Evolutionary conservation across 768 basidiomycete genomes (phyloP).

Genomic region (Strobilomyces dryophilus): DNA sequence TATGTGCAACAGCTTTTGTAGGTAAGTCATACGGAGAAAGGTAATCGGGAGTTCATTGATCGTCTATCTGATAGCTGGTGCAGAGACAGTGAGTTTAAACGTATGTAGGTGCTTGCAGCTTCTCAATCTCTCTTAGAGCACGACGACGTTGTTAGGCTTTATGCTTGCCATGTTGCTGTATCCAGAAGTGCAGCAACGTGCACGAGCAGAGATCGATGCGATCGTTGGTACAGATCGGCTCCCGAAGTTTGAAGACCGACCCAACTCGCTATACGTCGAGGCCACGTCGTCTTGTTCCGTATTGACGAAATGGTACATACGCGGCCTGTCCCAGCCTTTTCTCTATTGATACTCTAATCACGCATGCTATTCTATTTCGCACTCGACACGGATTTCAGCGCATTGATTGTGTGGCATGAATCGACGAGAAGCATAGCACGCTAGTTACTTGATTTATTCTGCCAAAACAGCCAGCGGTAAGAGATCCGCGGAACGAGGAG

Average conservation of each 20-base stretch:
- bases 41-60: background rate
- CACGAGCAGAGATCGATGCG: background rate
- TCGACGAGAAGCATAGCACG: too few species aligned
- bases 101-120: background rate
- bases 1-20: background rate
- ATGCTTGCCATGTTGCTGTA: constrained; percentile 29
- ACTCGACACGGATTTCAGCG: too few species aligned
- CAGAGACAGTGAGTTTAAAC: constrained; percentile 13
- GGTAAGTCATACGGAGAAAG: constrained; percentile 10
- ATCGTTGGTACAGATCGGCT: background rate
- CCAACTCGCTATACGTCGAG: background rate
- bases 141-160: constrained; percentile 17
- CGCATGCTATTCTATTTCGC: too few species aligned
- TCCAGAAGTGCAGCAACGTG: constrained; percentile 23
- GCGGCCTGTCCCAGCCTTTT: too few species aligned
- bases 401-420: too few species aligned
- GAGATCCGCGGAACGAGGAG: too few species aligned
- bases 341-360: too few species aligned
- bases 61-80: constrained; percentile 10
- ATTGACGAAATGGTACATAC: too few species aligned
- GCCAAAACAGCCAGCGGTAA: too few species aligned
- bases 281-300: background rate
- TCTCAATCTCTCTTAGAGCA: constrained; percentile 5
- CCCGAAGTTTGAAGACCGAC: background rate
- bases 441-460: too few species aligned